Evolutionary conservation across 768 basidiomycete genomes (phyloP).

Genomic region (Rhodotorula taiwanensis): DNA sequence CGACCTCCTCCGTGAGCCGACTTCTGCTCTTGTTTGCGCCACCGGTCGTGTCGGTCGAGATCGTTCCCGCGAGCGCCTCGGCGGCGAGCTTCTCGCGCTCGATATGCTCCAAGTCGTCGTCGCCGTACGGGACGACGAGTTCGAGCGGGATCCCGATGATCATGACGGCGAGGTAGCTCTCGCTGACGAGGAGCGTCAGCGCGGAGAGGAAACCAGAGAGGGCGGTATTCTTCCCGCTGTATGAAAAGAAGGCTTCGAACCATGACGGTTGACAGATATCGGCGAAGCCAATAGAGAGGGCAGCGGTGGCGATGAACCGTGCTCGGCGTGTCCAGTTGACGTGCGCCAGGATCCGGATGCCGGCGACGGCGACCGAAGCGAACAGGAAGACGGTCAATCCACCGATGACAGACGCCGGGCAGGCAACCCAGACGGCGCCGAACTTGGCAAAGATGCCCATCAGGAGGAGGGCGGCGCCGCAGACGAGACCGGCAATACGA

Average conservation of each 20-base stretch:
- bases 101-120: conserved; percentile 12
- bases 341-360: conserved; percentile 66
- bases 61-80: neutral
- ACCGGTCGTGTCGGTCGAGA: neutral
- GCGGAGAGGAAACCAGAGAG: conserved; percentile 34
- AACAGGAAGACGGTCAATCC: conserved; percentile 83
- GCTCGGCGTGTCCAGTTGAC: conserved; percentile 5
- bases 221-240: conserved; percentile 37
- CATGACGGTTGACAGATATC: conserved; percentile 58
- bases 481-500: conserved; percentile 69
- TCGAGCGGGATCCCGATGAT: conserved; percentile 58
- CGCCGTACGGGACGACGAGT: conserved; percentile 50
- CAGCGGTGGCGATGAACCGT: conserved; percentile 52
- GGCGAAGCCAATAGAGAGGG: conserved; percentile 63
- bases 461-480: conserved; percentile 54
- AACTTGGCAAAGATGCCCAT: conserved; percentile 67
- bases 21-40: neutral
- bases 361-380: conserved; percentile 65
- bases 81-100: neutral
- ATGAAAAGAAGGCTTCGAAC: conserved; percentile 43
- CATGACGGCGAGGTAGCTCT: conserved; percentile 49
- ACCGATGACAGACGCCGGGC: conserved; percentile 45
- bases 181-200: conserved; percentile 1
- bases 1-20: too few species aligned
- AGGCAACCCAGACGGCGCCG: conserved; percentile 67